Base-by-base conservation (phyloP, 2,329 filamentous ascomycete species). In the Hypoxylon sp. region DNA sequence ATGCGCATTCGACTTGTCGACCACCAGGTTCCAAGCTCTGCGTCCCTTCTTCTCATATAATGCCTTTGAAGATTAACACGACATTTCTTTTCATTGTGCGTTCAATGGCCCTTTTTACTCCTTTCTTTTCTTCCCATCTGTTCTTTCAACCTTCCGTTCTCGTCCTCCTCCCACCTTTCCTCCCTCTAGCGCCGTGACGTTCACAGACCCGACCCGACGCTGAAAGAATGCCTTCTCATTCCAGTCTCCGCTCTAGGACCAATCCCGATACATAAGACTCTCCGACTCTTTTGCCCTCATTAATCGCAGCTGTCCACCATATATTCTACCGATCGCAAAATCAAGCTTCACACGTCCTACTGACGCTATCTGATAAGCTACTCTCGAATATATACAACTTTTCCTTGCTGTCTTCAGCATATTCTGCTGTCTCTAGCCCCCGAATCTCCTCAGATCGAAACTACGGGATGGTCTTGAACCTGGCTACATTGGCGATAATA, bases 141-240 rank as follows among this genome's bases (percentile, higher is more conserved):
- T 47, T 25, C 56, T 56, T 59, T 59, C 40, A 57, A 31, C 29
- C 25, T 53, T 59, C 56, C 56, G 56, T 59, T 59, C 56, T 42
- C 45, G 53, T 59, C 37, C 11, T 47, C 25, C 13, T 46, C 38
- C 7, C 29, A 26, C 30, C 21, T 29, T 37, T 45, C 30, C 26
- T 32, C 19, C 19, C 31, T 42, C 27, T 32, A 43, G 27, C 29
- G 30, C 15, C 27, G 40, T 49, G 41, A 44, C 59, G 60, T 63
- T 61, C 26, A 59, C 60, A 63, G 57, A 48, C 34, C 37, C 27
- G 11, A 12, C 31, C 31, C 43, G 48, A 30, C 35, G 54, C 46
- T 58, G 56, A 64, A 67, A 69, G 65, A 62, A 67, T 68, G 64
- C 50, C 55, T 50, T 37, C 50, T 36, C 61, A 63, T 66, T 63